These are phyloP conservation scores for Hymenochaete sp. DNA, from an alignment of 1,284 basidiomycete species.

Conservation along the genomic window DNA sequence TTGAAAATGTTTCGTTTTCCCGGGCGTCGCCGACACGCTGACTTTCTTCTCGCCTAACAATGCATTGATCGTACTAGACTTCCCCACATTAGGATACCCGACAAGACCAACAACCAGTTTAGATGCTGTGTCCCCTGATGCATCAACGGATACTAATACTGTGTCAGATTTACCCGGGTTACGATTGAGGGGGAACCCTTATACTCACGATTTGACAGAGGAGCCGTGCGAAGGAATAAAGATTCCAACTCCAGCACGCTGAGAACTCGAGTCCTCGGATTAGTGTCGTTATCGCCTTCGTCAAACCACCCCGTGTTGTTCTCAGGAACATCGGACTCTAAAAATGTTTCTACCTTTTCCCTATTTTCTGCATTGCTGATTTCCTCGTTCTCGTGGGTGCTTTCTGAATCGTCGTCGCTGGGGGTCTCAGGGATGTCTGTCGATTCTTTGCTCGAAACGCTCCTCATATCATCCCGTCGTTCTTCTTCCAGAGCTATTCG, in stretches of 20 bases:
- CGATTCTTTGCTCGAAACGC: conserved; percentile 17
- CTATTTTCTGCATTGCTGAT: conserved; percentile 7
- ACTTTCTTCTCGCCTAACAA: conserved; percentile 95
- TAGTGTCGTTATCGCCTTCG: conserved; percentile 42
- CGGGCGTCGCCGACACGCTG: conserved; percentile 93
- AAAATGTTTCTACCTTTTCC: conserved; percentile 15
- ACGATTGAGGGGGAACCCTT: conserved; percentile 5
- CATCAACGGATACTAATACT: conserved; percentile 54
- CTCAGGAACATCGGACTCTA: conserved; percentile 6
- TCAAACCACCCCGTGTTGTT: too few species aligned
- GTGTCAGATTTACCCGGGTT: conserved; percentile 4
- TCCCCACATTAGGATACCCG: conserved; percentile 98
- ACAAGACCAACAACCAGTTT: conserved; percentile 90
- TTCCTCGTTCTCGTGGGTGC: conserved; percentile 21
- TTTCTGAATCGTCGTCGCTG: conserved; percentile 27
- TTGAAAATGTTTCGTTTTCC: conserved; percentile 99
- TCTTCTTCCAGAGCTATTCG: conserved; percentile 41
- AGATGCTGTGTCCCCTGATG: conserved; percentile 48
- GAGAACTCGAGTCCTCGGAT: conserved; percentile 72
- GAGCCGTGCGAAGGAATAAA: conserved; percentile 72
- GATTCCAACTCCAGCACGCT: conserved; percentile 87
- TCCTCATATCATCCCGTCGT: conserved; percentile 15
- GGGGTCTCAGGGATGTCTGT: background rate
- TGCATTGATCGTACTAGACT: conserved; percentile 95
- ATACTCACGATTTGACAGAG: conserved; percentile 58